A percentile compares a stretch with the other conserved stretches of the same genome.
Evolutionary conservation across 2,329 filamentous ascomycete species (phyloP).

Genomic region (Clarireedia hainanense): DNA sequence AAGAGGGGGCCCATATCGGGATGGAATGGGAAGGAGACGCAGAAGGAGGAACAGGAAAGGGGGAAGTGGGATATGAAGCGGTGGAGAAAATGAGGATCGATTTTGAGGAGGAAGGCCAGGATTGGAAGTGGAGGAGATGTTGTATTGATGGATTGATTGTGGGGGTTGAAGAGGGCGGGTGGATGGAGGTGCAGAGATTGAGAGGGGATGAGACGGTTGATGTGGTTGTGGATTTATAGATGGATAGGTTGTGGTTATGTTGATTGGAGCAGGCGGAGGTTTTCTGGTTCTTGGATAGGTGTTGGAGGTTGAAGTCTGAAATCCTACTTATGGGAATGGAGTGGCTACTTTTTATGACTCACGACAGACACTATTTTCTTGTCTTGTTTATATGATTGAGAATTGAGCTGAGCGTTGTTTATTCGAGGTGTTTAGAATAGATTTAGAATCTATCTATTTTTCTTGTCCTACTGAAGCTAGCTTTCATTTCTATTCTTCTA

Average conservation of each 20-base stretch:
- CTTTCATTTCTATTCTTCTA: no score
- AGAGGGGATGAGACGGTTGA: conserved; percentile 25
- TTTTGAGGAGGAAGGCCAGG: conserved; percentile 62
- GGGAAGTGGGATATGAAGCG: conserved; percentile 62
- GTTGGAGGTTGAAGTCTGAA: no score
- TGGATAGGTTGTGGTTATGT: not conserved
- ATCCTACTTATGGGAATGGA: no score
- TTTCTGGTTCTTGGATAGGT: no score
- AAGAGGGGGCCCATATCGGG: conserved; percentile 46
- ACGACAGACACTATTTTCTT: no score
- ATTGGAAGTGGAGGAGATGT: conserved; percentile 65
- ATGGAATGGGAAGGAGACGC: conserved; percentile 25
- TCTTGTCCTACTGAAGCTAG: no score
- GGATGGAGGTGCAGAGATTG: conserved; percentile 56
- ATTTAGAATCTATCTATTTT: no score
- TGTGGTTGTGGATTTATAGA: conserved; percentile 20
- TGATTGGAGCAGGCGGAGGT: no score
- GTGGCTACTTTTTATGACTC: no score
- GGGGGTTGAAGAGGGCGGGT: conserved; percentile 60
- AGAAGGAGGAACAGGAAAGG: not conserved
- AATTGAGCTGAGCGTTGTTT: no score
- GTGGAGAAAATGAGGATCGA: conserved; percentile 60
- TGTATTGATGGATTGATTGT: conserved; percentile 93
- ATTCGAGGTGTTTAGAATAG: no score
- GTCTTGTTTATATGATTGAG: no score